Percentiles rank a stretch among this genome's conserved stretches.
These are phyloP conservation scores for Eucalyptus polyanthemos DNA, from an alignment of 345 rosid species.

Conservation along the genomic window DNA sequence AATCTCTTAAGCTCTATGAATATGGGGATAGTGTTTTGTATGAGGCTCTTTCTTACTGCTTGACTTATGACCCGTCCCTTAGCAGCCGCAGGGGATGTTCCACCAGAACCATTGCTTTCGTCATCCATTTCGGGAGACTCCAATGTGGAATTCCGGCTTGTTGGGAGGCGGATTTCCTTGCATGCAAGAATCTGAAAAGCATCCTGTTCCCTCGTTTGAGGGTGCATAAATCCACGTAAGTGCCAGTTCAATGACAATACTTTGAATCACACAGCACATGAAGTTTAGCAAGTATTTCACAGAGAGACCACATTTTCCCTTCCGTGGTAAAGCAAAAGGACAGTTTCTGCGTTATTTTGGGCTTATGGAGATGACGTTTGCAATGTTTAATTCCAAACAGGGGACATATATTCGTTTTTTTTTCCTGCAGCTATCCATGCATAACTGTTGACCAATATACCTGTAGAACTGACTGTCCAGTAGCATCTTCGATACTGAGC, in stretches of 20 bases:
- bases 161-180: slow-evolving; percentile 72
- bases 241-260: background rate
- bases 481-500: slow-evolving; percentile 57
- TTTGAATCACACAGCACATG: background rate
- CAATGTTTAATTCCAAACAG: background rate
- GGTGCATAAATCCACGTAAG: background rate
- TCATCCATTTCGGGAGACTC: slow-evolving; percentile 53
- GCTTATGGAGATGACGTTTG: background rate
- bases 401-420: background rate
- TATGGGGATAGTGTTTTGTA: slow-evolving; percentile 90
- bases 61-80: slow-evolving; percentile 31
- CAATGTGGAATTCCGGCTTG: slow-evolving; percentile 40
- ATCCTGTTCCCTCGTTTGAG: slow-evolving; percentile 34
- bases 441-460: slow-evolving; percentile 6
- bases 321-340: background rate
- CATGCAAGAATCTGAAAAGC: slow-evolving; percentile 74
- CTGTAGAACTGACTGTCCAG: slow-evolving; percentile 87
- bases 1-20: slow-evolving; percentile 75
- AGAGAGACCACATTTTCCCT: background rate
- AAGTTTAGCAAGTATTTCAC: background rate
- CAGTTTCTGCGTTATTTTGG: background rate
- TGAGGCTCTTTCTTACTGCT: no score
- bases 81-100: slow-evolving; percentile 35
- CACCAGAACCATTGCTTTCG: slow-evolving; percentile 28
- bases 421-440: no score